Percentiles rank a stretch among this genome's conserved stretches.
Conservation (phyloP, 805 yeast genomes). For the Peterozyma xylosa region DNA sequence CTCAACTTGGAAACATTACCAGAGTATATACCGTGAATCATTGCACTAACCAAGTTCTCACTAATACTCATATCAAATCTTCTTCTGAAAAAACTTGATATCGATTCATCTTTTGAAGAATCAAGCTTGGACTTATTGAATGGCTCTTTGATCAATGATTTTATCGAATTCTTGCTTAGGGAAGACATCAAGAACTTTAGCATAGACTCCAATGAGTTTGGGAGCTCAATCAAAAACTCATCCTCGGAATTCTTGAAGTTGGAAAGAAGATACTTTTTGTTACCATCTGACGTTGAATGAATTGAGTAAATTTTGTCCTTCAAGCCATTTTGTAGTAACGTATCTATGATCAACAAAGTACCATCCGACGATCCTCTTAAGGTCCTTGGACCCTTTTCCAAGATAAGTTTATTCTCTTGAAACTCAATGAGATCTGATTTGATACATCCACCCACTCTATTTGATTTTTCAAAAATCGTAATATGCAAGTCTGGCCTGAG, state of each 20-base stretch:
- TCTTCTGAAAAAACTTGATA: conserved; percentile 58
- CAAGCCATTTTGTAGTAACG: conserved; percentile 39
- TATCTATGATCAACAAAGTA: conserved; percentile 57
- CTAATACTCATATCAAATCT: conserved; percentile 56
- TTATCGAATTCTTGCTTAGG: conserved; percentile 33
- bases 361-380: conserved; percentile 81
- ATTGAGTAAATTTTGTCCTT: conserved; percentile 52
- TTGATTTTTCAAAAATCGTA: conserved; percentile 49
- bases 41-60: conserved; percentile 65
- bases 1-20: conserved; percentile 70
- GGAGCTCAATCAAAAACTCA: conserved; percentile 45
- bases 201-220: conserved; percentile 31
- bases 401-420: conserved; percentile 20
- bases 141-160: conserved; percentile 44
- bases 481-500: conserved; percentile 74
- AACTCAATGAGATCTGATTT: conserved; percentile 34
- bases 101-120: conserved; percentile 53
- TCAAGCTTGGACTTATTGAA: conserved; percentile 25
- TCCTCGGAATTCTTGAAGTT: conserved; percentile 10
- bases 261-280: conserved; percentile 59
- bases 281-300: conserved; percentile 50
- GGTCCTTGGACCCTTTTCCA: conserved; percentile 92
- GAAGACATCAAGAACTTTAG: conserved; percentile 30
- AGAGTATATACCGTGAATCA: conserved; percentile 86
- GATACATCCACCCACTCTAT: conserved; percentile 76